phyloP scores from a whole-genome alignment of 2,329 filamentous ascomycete genomes.

The Lachnellula subtilissima region DNA sequence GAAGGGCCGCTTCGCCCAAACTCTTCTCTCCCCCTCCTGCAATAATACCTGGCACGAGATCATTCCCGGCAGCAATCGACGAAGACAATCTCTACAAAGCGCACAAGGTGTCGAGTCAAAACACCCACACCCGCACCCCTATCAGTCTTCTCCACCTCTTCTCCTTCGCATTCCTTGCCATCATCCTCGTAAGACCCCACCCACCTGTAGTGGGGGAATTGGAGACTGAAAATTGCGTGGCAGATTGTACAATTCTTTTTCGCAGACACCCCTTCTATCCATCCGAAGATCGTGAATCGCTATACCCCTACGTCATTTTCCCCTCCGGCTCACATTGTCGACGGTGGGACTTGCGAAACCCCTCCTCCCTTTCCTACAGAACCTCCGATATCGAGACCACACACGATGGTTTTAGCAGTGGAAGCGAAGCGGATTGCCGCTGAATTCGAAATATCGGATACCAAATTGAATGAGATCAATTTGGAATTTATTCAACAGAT shows the following conservation, averaged over 20 bases:
- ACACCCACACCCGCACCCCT: constrained; percentile 1
- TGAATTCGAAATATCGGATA: constrained; percentile 79
- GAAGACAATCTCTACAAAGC: constrained; percentile 14
- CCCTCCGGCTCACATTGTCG: constrained; percentile 38
- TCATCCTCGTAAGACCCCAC: constrained; percentile 28
- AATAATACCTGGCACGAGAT: not conserved
- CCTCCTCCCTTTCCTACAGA: constrained; percentile 49
- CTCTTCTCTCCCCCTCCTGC: constrained; percentile 8
- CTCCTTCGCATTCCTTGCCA: constrained; percentile 28
- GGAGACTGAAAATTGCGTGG: constrained; percentile 7
- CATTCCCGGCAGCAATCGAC: constrained; percentile 13
- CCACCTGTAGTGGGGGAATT: constrained; percentile 3
- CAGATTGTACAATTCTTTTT: constrained; percentile 51
- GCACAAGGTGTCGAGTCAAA: constrained; percentile 23
- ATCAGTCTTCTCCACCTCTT: constrained; percentile 30
- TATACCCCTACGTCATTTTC: constrained; percentile 35
- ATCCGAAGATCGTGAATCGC: constrained; percentile 31
- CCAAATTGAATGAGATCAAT: constrained; percentile 74
- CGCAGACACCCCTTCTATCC: constrained; percentile 28
- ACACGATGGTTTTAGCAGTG: constrained; percentile 58
- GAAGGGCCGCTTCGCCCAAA: constrained; percentile 24
- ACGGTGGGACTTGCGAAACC: constrained; percentile 50
- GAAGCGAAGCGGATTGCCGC: constrained; percentile 76
- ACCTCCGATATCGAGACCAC: constrained; percentile 49
- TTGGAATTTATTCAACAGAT: constrained; percentile 84